These are phyloP conservation scores for Trypanosoma avium DNA, from an alignment of 208 protist genomes.

Conservation along the genomic window DNA sequence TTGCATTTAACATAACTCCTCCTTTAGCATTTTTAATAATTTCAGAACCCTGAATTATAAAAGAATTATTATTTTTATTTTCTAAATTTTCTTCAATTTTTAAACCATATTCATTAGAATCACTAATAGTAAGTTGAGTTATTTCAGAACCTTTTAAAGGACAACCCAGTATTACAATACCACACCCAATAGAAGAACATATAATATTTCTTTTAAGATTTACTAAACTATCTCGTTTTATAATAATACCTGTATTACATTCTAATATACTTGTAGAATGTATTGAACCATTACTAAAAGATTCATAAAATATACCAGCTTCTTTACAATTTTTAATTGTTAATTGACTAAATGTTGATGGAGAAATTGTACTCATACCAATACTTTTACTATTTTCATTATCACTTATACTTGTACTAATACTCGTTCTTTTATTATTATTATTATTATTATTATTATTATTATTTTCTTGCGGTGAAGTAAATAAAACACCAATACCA, in stretches of 20 bases:
- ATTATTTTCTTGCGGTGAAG: background rate
- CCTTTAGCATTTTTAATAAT: slow-evolving; percentile 20
- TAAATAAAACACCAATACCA: slow-evolving; percentile 26
- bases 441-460: background rate
- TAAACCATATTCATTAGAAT: slow-evolving; percentile 21
- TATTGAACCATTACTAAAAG: slow-evolving; percentile 10
- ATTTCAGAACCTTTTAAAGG: slow-evolving; percentile 10
- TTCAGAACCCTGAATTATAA: slow-evolving; percentile 18
- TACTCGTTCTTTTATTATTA: too few relatives aligned
- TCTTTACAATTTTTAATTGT: slow-evolving; percentile 19
- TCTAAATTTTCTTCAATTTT: background rate
- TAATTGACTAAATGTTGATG: slow-evolving; percentile 6
- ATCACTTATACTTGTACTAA: background rate
- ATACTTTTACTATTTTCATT: background rate
- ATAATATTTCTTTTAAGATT: slow-evolving; percentile 9
- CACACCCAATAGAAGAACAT: background rate
- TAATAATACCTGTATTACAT: slow-evolving; percentile 14
- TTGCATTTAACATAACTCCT: slow-evolving; percentile 14
- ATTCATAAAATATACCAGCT: slow-evolving; percentile 19
- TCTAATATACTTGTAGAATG: slow-evolving; percentile 9
- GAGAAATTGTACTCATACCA: background rate
- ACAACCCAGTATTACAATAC: slow-evolving; percentile 10
- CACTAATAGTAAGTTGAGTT: slow-evolving; percentile 11
- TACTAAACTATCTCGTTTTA: slow-evolving; percentile 5
- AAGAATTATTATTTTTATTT: background rate